Evolutionary conservation across 768 basidiomycete genomes (phyloP).

Genomic region (Phylloporus sp.): DNA sequence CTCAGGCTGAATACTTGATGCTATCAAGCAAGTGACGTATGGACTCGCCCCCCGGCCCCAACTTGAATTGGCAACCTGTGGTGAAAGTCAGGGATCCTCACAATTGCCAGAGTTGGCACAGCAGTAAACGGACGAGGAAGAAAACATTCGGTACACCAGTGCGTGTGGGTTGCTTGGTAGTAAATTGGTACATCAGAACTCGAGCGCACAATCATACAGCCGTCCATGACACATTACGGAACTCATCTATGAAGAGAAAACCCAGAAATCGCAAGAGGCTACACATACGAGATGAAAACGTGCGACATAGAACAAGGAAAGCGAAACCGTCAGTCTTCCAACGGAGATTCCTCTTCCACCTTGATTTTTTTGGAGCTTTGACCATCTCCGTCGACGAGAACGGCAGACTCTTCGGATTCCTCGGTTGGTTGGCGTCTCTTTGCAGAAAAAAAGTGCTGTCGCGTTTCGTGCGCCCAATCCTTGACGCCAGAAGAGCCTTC

Average conservation of each 20-base stretch:
- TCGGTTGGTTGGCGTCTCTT: slow-evolving; percentile 18
- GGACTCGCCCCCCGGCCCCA: no score
- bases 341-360: slow-evolving; percentile 13
- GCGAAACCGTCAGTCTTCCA: neutral
- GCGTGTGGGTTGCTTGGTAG: slow-evolving; percentile 2
- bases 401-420: slow-evolving; percentile 23
- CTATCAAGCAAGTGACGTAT: no score
- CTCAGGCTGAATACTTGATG: no score
- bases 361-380: slow-evolving; percentile 20
- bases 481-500: slow-evolving; percentile 29
- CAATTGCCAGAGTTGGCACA: no score
- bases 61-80: no score
- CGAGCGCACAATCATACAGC: slow-evolving; percentile 16
- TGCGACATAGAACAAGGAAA: neutral
- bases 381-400: slow-evolving; percentile 20
- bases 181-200: slow-evolving; percentile 3
- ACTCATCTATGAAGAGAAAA: neutral
- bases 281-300: slow-evolving; percentile 1
- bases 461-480: slow-evolving; percentile 30
- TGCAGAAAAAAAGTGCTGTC: slow-evolving; percentile 15
- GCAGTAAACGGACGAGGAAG: no score
- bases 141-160: slow-evolving; percentile 1
- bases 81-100: no score
- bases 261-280: neutral
- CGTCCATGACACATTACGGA: neutral